Evolutionary conservation across 1,139 yeast genomes (phyloP).

Genomic region (Scheffersomyces stambukii): DNA sequence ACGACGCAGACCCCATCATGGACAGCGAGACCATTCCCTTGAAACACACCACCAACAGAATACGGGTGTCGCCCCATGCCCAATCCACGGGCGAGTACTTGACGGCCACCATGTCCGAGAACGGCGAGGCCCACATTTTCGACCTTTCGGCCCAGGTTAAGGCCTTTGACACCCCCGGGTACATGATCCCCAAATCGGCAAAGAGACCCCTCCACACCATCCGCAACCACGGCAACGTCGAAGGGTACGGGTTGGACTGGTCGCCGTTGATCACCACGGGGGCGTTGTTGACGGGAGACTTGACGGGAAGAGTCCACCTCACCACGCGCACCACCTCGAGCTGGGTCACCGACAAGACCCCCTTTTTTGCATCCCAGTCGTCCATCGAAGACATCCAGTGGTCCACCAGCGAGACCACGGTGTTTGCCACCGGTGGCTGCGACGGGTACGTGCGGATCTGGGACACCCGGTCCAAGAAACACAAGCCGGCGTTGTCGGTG

Average conservation of each 20-base stretch:
- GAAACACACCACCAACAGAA: slow-evolving; percentile 81
- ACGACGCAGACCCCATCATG: slow-evolving; percentile 74
- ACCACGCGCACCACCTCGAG: slow-evolving; percentile 73
- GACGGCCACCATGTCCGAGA: slow-evolving; percentile 86
- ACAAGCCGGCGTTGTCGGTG: slow-evolving; percentile 84
- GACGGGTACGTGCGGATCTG: slow-evolving; percentile 92
- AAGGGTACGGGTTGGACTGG: slow-evolving; percentile 98
- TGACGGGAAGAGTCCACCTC: slow-evolving; percentile 74
- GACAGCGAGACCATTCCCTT: slow-evolving; percentile 78
- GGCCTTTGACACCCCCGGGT: slow-evolving; percentile 88
- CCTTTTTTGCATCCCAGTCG: slow-evolving; percentile 65
- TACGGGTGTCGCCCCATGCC: slow-evolving; percentile 81
- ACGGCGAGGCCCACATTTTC: slow-evolving; percentile 83
- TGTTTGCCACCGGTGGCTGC: slow-evolving; percentile 88
- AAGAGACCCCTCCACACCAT: slow-evolving; percentile 86
- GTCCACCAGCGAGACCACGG: slow-evolving; percentile 89
- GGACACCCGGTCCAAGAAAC: slow-evolving; percentile 94
- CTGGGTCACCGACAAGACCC: slow-evolving; percentile 85
- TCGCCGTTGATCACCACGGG: slow-evolving; percentile 82
- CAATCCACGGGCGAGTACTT: slow-evolving; percentile 73
- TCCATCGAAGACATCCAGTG: slow-evolving; percentile 96
- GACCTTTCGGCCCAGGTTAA: slow-evolving; percentile 73
- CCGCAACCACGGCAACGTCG: slow-evolving; percentile 86
- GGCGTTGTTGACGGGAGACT: slow-evolving; percentile 82
- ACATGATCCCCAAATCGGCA: slow-evolving; percentile 67